phyloP scores from a whole-genome alignment of 345 rosid species.

The Balakata baccata region DNA sequence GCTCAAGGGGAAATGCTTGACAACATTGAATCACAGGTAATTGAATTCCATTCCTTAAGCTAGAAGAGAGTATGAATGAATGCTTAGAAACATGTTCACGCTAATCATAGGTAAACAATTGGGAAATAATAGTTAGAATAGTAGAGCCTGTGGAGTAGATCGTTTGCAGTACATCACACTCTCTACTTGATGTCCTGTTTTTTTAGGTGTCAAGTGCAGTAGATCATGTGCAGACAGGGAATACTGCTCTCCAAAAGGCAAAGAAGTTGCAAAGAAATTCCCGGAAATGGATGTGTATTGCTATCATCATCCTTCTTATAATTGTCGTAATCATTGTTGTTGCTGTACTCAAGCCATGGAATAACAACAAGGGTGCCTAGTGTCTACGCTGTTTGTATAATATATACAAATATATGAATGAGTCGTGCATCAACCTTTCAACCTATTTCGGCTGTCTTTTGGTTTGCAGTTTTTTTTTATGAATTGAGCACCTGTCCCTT shows the following conservation, averaged over 20 bases:
- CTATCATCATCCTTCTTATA: slow-evolving; percentile 78
- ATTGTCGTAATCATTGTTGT: slow-evolving; percentile 60
- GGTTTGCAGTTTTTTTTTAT: slow-evolving; percentile 8
- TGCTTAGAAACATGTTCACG: too few relatives aligned
- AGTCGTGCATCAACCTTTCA: slow-evolving; percentile 10
- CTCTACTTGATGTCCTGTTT: not conserved
- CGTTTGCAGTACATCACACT: not conserved
- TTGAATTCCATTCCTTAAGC: not conserved
- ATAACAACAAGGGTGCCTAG: slow-evolving; percentile 64
- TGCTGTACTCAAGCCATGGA: slow-evolving; percentile 79
- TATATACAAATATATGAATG: slow-evolving; percentile 13
- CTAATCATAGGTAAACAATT: not conserved
- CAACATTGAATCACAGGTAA: slow-evolving; percentile 87
- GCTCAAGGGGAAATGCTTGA: slow-evolving; percentile 93
- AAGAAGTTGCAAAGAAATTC: slow-evolving; percentile 68
- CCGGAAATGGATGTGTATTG: slow-evolving; percentile 92
- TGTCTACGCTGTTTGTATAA: slow-evolving; percentile 20
- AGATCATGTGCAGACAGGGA: slow-evolving; percentile 89
- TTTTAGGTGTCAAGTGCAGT: slow-evolving; percentile 80
- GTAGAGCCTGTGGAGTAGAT: not conserved
- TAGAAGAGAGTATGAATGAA: not conserved
- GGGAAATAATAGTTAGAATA: not conserved
- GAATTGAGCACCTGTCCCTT: not conserved
- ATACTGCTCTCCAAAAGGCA: slow-evolving; percentile 64
- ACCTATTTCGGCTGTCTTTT: slow-evolving; percentile 15